A percentile compares a stretch with the other conserved stretches of the same genome.
phyloP scores from a whole-genome alignment of 2,329 filamentous ascomycete species.

The Alternaria panax region DNA sequence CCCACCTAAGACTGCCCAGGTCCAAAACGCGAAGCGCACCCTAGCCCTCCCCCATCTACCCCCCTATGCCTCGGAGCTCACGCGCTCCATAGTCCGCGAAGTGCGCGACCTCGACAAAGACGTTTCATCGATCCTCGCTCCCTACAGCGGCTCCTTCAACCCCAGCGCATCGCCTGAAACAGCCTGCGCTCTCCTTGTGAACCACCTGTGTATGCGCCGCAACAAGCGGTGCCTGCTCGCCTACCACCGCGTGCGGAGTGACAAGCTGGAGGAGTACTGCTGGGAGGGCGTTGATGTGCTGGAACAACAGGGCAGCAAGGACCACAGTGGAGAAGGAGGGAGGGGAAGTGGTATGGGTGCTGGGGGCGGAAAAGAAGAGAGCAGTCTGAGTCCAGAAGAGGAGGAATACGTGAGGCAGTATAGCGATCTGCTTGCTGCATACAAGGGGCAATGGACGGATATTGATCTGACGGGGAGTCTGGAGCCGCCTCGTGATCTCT shows the following conservation, averaged over 20 bases:
- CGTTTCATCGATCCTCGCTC: conserved; percentile 77
- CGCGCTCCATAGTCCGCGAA: conserved; percentile 86
- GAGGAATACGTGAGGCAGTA: conserved; percentile 96
- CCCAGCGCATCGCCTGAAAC: conserved; percentile 81
- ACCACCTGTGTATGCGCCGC: conserved; percentile 92
- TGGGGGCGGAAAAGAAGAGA: conserved; percentile 60
- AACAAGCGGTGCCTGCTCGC: conserved; percentile 96
- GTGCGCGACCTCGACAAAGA: conserved; percentile 93
- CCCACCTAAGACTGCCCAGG: conserved; percentile 59
- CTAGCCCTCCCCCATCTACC: conserved; percentile 86
- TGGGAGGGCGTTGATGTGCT: conserved; percentile 89
- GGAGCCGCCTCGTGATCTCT: conserved; percentile 92
- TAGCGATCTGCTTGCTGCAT: conserved; percentile 88
- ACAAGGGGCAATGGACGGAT: conserved; percentile 98
- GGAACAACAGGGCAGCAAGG: conserved; percentile 60
- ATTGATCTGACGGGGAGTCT: conserved; percentile 93
- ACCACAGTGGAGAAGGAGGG: conserved; percentile 34
- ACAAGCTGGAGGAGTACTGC: conserved; percentile 91
- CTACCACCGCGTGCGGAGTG: conserved; percentile 88
- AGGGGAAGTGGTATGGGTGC: conserved; percentile 55
- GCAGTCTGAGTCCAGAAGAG: conserved; percentile 90
- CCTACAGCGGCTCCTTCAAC: conserved; percentile 85
- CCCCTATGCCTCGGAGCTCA: conserved; percentile 89
- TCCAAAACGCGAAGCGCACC: conserved; percentile 94
- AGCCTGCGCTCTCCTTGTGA: conserved; percentile 87